These are phyloP conservation scores for Talaromyces piceae DNA, from an alignment of 2,329 filamentous ascomycete species.

Conservation along the genomic window DNA sequence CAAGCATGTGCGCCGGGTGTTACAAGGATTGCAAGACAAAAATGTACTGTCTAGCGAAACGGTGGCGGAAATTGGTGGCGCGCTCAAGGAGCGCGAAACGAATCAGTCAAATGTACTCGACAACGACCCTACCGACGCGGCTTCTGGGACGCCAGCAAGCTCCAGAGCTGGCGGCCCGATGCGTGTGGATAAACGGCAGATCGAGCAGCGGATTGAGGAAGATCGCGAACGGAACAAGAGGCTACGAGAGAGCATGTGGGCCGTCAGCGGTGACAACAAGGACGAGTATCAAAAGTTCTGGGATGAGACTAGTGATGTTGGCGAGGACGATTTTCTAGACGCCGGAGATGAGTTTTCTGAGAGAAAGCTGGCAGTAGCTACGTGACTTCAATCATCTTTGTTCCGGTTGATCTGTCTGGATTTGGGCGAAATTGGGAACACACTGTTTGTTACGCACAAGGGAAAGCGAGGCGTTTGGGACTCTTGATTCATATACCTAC, in stretches of 20 bases:
- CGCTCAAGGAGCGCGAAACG: slow-evolving; percentile 70
- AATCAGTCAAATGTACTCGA: slow-evolving; percentile 53
- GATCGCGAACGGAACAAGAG: slow-evolving; percentile 92
- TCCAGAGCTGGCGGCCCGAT: slow-evolving; percentile 31
- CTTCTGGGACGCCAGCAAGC: slow-evolving; percentile 22
- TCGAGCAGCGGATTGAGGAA: slow-evolving; percentile 95
- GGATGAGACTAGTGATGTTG: slow-evolving; percentile 80
- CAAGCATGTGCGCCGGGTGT: slow-evolving; percentile 78
- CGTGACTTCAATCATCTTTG: background rate
- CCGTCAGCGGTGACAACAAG: slow-evolving; percentile 58
- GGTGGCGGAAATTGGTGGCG: slow-evolving; percentile 72
- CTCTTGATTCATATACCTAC: background rate
- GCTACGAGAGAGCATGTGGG: slow-evolving; percentile 87
- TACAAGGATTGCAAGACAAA: slow-evolving; percentile 63
- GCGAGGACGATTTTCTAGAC: slow-evolving; percentile 74
- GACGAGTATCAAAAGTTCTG: slow-evolving; percentile 75
- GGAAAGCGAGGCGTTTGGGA: background rate
- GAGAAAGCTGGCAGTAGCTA: slow-evolving; percentile 34
- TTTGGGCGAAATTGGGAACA: background rate
- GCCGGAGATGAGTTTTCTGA: slow-evolving; percentile 66
- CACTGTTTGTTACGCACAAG: background rate
- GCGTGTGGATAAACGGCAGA: slow-evolving; percentile 72
- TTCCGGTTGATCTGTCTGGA: background rate
- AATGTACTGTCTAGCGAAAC: slow-evolving; percentile 66
- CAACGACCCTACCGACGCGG: slow-evolving; percentile 28